These are phyloP conservation scores for Actinomortierella wolfii DNA, from an alignment of 371 early-diverging fungal genomes.

Conservation along the genomic window DNA sequence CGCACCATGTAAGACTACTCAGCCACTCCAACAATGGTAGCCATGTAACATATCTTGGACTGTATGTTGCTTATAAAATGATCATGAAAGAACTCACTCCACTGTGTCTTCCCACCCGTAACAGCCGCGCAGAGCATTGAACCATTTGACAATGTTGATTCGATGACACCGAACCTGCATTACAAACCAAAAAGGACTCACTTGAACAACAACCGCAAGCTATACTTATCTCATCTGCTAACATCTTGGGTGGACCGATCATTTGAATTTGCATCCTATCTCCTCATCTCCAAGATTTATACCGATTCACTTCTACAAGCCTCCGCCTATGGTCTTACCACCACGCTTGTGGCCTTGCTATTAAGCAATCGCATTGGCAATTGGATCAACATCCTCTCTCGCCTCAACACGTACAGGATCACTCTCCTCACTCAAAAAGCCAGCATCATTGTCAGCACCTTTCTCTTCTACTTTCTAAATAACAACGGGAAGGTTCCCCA, in stretches of 20 bases:
- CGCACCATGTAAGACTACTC: too few relatives aligned
- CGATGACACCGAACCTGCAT: too few relatives aligned
- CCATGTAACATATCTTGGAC: too few relatives aligned
- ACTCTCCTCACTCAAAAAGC: conserved; percentile 19
- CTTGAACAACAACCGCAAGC: conserved; percentile 2
- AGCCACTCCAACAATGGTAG: too few relatives aligned
- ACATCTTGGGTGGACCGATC: conserved; percentile 24
- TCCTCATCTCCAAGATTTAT: conserved; percentile 25
- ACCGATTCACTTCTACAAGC: conserved; percentile 17
- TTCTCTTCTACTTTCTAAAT: conserved; percentile 21
- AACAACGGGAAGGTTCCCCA: not conserved
- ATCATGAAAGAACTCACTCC: too few relatives aligned
- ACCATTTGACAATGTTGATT: too few relatives aligned
- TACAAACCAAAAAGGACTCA: too few relatives aligned
- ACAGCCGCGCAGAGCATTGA: too few relatives aligned
- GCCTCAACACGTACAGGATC: conserved; percentile 21
- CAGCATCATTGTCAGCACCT: conserved; percentile 15
- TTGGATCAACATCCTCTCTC: conserved; percentile 35
- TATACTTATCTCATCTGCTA: conserved; percentile 1
- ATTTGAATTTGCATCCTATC: conserved; percentile 27
- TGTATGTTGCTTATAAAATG: too few relatives aligned
- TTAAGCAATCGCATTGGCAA: conserved; percentile 33
- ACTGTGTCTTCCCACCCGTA: too few relatives aligned
- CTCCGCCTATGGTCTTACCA: conserved; percentile 24
- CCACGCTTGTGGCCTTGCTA: conserved; percentile 10